Percentiles rank a stretch among this genome's conserved stretches.
Evolutionary conservation across 2,329 filamentous ascomycete species (phyloP).

Genomic region (Bipolaris victoriae): DNA sequence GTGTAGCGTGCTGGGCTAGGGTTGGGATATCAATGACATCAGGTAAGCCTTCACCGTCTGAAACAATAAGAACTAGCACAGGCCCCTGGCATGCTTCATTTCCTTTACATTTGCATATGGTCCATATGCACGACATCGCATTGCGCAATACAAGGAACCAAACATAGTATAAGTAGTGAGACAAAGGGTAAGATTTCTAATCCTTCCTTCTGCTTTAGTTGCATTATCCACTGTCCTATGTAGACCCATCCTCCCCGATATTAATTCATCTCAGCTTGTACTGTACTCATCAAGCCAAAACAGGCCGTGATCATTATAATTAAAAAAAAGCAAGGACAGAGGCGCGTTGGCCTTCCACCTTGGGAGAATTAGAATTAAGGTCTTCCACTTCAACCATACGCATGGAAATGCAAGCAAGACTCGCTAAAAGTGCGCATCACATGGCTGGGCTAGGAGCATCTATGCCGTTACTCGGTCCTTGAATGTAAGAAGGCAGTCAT

Average conservation of each 20-base stretch:
- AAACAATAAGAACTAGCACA: too few relatives aligned
- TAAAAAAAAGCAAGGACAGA: conserved; percentile 29
- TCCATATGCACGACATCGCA: background rate
- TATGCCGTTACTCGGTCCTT: conserved; percentile 45
- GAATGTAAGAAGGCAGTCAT: conserved; percentile 83
- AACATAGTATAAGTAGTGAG: background rate
- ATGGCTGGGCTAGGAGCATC: conserved; percentile 15
- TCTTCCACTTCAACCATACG: conserved; percentile 18
- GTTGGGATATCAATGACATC: too few relatives aligned
- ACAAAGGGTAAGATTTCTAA: background rate
- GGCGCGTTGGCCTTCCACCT: conserved; percentile 16
- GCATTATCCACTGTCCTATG: conserved; percentile 21
- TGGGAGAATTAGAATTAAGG: conserved; percentile 25
- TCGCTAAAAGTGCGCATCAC: conserved; percentile 32
- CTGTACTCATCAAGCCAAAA: conserved; percentile 25
- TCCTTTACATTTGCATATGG: too few relatives aligned
- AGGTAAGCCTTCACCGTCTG: too few relatives aligned
- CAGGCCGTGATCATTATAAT: conserved; percentile 36
- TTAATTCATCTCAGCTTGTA: conserved; percentile 20
- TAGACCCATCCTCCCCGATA: conserved; percentile 10
- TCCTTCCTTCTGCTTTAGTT: conserved; percentile 7
- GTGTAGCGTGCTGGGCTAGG: too few relatives aligned
- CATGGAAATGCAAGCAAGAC: conserved; percentile 35
- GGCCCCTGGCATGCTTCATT: background rate
- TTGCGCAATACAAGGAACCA: background rate